Evolutionary conservation across 768 basidiomycete genomes (phyloP).

Genomic region (Terana coerulea): DNA sequence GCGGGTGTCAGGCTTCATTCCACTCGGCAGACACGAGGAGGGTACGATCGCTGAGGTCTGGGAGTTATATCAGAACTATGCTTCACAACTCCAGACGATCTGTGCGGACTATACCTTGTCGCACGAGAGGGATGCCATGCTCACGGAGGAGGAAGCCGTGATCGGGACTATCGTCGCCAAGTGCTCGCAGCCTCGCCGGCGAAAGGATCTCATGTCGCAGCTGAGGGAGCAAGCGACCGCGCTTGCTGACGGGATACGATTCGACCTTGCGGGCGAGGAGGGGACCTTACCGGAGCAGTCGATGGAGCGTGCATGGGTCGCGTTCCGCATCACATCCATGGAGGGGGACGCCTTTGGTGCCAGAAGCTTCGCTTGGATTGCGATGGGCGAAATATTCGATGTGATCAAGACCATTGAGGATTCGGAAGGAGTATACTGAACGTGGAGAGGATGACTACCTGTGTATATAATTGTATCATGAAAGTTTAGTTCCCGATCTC

Average conservation of each 20-base stretch:
- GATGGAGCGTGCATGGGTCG: slow-evolving; percentile 49
- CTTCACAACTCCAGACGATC: slow-evolving; percentile 11
- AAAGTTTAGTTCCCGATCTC: neutral
- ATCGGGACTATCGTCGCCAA: slow-evolving; percentile 66
- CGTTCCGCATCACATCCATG: slow-evolving; percentile 44
- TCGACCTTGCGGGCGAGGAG: slow-evolving; percentile 49
- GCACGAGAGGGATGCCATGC: slow-evolving; percentile 2
- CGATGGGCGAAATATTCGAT: slow-evolving; percentile 56
- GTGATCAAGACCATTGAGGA: slow-evolving; percentile 42
- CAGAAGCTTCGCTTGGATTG: slow-evolving; percentile 59
- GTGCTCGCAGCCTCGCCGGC: slow-evolving; percentile 50
- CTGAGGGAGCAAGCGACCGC: slow-evolving; percentile 52
- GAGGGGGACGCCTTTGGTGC: slow-evolving; percentile 46
- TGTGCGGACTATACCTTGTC: slow-evolving; percentile 12
- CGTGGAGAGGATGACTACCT: neutral
- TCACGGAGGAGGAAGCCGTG: slow-evolving; percentile 43
- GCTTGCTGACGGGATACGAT: slow-evolving; percentile 47
- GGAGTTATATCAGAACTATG: slow-evolving; percentile 9
- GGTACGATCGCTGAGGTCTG: slow-evolving; percentile 5
- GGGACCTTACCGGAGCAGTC: slow-evolving; percentile 34
- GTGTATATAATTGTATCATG: neutral
- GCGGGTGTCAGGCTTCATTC: slow-evolving; percentile 1
- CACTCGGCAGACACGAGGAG: slow-evolving; percentile 2
- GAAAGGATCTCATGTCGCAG: slow-evolving; percentile 50
- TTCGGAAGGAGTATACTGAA: slow-evolving; percentile 15